A percentile compares a stretch with the other conserved stretches of the same genome.
These are phyloP conservation scores for Wickerhamiella nectarea DNA, from an alignment of 805 yeast genomes.

Conservation along the genomic window DNA sequence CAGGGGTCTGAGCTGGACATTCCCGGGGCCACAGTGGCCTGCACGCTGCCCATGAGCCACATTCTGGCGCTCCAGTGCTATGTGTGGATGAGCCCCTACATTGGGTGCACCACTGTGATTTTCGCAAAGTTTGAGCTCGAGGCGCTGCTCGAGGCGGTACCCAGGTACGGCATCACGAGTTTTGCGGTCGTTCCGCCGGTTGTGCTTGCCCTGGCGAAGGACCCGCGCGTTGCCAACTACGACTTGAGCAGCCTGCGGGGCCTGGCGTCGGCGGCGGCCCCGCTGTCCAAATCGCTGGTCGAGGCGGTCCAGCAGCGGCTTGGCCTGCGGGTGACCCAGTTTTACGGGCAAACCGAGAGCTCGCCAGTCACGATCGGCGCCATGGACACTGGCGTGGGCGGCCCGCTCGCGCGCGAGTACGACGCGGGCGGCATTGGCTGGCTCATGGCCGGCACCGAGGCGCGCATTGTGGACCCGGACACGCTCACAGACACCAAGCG, in stretches of 20 bases:
- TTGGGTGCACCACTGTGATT: constrained; percentile 16
- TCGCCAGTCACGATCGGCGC: constrained; percentile 32
- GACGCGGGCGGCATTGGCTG: constrained; percentile 31
- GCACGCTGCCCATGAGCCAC: constrained; percentile 20
- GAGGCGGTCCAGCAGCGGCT: neutral
- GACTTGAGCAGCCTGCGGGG: constrained; percentile 28
- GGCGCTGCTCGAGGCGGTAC: constrained; percentile 18
- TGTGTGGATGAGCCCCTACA: constrained; percentile 16
- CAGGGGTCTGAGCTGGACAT: constrained; percentile 11
- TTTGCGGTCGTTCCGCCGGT: constrained; percentile 30
- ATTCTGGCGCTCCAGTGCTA: constrained; percentile 22
- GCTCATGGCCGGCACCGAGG: constrained; percentile 32
- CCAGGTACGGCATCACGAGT: constrained; percentile 26
- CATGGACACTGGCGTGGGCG: neutral
- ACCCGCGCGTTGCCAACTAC: constrained; percentile 31
- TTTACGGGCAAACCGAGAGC: constrained; percentile 41
- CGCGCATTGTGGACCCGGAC: constrained; percentile 29
- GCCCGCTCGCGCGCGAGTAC: constrained; percentile 27
- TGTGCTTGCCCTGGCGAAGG: constrained; percentile 34
- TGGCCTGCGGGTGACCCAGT: constrained; percentile 10
- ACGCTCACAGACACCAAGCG: constrained; percentile 20
- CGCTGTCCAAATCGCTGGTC: constrained; percentile 23
- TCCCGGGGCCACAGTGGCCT: neutral
- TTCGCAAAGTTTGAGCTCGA: constrained; percentile 22
- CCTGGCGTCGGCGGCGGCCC: constrained; percentile 33